Percentiles rank a stretch among this genome's conserved stretches.
These are phyloP conservation scores for Leucocoprinus sp. DNA, from an alignment of 768 basidiomycete species.

Conservation along the genomic window DNA sequence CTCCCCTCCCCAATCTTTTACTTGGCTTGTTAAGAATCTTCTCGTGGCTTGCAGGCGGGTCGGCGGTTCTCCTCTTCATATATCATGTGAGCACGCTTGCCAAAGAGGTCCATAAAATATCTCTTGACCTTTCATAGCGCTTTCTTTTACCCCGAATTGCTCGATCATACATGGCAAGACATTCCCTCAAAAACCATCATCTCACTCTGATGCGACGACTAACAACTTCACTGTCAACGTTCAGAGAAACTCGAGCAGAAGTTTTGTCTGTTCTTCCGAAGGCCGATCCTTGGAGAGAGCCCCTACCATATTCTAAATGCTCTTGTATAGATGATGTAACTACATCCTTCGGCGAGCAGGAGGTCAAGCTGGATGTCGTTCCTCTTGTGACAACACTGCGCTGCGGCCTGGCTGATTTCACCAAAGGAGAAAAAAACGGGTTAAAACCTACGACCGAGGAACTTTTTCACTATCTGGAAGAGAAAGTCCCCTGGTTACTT, in stretches of 20 bases:
- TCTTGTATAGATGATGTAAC: constrained; percentile 37
- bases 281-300: constrained; percentile 43
- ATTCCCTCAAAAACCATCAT: constrained; percentile 54
- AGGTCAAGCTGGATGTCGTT: constrained; percentile 25
- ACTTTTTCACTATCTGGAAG: constrained; percentile 50
- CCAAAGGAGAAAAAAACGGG: constrained; percentile 25
- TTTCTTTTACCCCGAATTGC: constrained; percentile 62
- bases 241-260: constrained; percentile 49
- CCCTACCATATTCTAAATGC: constrained; percentile 32
- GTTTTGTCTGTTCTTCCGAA: constrained; percentile 51
- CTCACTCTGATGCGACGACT: constrained; percentile 45
- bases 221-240: constrained; percentile 42
- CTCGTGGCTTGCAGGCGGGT: constrained; percentile 60
- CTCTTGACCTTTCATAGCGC: constrained; percentile 33
- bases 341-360: constrained; percentile 21
- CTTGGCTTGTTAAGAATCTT: constrained; percentile 52
- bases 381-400: constrained; percentile 52
- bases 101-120: neutral
- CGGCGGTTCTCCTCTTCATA: constrained; percentile 46
- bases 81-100: constrained; percentile 49
- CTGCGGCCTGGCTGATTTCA: constrained; percentile 48
- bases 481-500: constrained; percentile 49
- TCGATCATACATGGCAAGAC: constrained; percentile 50
- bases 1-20: constrained; percentile 60
- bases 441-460: constrained; percentile 46